phyloP scores from a whole-genome alignment of 1,284 basidiomycete species.

The Puccinia novopanici region DNA sequence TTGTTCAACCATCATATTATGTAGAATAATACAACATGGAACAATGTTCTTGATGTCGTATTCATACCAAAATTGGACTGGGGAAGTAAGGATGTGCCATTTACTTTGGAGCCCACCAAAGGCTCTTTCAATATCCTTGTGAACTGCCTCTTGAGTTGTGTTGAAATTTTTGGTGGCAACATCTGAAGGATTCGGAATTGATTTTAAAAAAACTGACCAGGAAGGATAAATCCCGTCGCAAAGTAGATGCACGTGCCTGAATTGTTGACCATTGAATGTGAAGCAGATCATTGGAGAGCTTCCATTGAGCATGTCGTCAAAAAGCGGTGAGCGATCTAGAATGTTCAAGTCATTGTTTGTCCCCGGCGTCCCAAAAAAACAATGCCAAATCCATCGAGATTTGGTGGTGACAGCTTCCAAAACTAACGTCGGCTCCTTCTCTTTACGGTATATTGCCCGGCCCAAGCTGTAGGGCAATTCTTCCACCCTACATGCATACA shows the following conservation, averaged over 20 bases:
- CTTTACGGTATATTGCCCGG: conserved; percentile 1
- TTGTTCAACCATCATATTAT: conserved; percentile 19
- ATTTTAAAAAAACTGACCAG: neutral
- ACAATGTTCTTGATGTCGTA: conserved; percentile 5
- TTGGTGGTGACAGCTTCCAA: conserved; percentile 30
- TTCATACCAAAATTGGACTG: neutral
- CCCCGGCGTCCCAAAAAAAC: conserved; percentile 30
- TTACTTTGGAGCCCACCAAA: too few species aligned
- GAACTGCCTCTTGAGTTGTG: neutral
- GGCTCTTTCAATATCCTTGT: conserved; percentile 12
- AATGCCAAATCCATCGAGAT: conserved; percentile 24
- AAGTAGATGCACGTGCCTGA: too few species aligned
- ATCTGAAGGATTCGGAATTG: neutral
- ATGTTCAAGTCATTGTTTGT: conserved; percentile 28
- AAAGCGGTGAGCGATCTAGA: neutral
- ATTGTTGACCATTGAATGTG: too few species aligned
- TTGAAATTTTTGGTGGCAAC: conserved; percentile 20
- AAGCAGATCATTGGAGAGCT: too few species aligned
- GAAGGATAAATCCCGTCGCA: conserved; percentile 26
- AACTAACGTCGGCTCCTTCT: conserved; percentile 12
- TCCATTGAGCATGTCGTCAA: too few species aligned
- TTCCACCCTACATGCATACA: conserved; percentile 24
- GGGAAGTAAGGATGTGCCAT: conserved; percentile 9
- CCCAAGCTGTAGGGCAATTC: conserved; percentile 17
- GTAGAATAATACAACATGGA: conserved; percentile 5